Evolutionary conservation across 148 eudicot species (phyloP).

Genomic region (Agrostemma githago): DNA sequence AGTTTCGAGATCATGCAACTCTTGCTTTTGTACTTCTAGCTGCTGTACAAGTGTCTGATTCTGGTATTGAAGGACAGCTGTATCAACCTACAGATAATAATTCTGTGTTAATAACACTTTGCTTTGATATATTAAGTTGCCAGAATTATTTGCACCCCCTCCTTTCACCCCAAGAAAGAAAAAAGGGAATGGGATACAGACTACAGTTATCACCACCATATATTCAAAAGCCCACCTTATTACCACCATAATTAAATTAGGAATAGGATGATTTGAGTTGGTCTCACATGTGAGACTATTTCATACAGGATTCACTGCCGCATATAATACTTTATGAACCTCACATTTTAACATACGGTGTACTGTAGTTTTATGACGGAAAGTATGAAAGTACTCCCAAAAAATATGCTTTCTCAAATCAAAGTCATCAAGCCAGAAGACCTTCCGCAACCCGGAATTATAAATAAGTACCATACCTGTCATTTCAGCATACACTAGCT

Average conservation of each 20-base stretch:
- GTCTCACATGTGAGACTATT: neutral
- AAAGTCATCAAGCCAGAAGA: neutral
- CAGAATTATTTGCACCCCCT: neutral
- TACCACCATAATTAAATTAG: neutral
- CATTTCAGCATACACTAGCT: neutral
- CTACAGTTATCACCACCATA: neutral
- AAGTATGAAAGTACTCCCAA: neutral
- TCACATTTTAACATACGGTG: neutral
- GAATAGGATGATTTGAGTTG: neutral
- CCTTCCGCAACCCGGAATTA: neutral
- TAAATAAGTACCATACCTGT: neutral
- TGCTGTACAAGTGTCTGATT: slow-evolving; percentile 92
- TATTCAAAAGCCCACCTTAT: neutral
- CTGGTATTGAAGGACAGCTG: slow-evolving; percentile 82
- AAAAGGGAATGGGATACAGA: neutral
- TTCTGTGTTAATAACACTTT: neutral
- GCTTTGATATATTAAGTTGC: slow-evolving; percentile 2
- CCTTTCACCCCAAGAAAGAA: neutral
- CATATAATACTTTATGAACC: neutral
- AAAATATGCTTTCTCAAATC: neutral
- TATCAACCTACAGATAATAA: slow-evolving; percentile 63
- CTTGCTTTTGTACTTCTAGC: slow-evolving; percentile 77
- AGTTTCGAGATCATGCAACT: slow-evolving; percentile 71
- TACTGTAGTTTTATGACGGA: neutral
- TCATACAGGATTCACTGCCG: neutral